Evolutionary conservation across 495 filamentous ascomycete genomes (phyloP).

Genomic region (Lichenothelia convexa): DNA sequence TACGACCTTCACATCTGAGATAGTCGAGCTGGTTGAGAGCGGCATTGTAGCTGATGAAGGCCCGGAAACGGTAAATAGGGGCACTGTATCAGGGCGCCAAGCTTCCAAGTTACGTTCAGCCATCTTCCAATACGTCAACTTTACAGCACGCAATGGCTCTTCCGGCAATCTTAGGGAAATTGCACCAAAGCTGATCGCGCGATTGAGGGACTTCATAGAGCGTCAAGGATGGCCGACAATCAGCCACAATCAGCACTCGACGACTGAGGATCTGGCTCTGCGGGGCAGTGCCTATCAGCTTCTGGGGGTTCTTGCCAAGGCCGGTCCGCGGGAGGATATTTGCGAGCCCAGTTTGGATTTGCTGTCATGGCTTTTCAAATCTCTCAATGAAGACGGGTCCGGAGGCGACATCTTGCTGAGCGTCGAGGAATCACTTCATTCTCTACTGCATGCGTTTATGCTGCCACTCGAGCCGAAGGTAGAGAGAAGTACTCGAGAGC

Average conservation of each 20-base stretch:
- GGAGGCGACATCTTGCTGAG: constrained; percentile 59
- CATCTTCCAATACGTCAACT: constrained; percentile 76
- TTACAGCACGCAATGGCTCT: constrained; percentile 61
- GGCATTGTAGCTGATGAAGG: constrained; percentile 30
- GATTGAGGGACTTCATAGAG: constrained; percentile 55
- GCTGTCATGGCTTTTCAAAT: constrained; percentile 61
- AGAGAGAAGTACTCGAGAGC: constrained; percentile 28
- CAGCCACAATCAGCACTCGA: constrained; percentile 14
- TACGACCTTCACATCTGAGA: constrained; percentile 42
- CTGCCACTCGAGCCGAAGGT: constrained; percentile 25
- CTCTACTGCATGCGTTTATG: constrained; percentile 43
- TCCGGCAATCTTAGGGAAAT: constrained; percentile 38
- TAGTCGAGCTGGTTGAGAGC: constrained; percentile 51
- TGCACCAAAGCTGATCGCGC: constrained; percentile 49
- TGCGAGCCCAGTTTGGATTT: constrained; percentile 39
- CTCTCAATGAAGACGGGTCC: constrained; percentile 62
- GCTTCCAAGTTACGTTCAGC: constrained; percentile 57
- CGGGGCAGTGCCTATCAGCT: constrained; percentile 40
- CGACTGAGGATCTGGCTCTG: constrained; percentile 19
- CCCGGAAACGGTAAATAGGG: constrained; percentile 8
- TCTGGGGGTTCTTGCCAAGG: constrained; percentile 58
- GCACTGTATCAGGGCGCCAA: constrained; percentile 40
- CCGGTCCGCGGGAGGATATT: constrained; percentile 30
- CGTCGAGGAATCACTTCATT: constrained; percentile 75
- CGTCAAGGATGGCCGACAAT: constrained; percentile 67